phyloP scores from a whole-genome alignment of 768 basidiomycete genomes.

The Pholiota conissans region DNA sequence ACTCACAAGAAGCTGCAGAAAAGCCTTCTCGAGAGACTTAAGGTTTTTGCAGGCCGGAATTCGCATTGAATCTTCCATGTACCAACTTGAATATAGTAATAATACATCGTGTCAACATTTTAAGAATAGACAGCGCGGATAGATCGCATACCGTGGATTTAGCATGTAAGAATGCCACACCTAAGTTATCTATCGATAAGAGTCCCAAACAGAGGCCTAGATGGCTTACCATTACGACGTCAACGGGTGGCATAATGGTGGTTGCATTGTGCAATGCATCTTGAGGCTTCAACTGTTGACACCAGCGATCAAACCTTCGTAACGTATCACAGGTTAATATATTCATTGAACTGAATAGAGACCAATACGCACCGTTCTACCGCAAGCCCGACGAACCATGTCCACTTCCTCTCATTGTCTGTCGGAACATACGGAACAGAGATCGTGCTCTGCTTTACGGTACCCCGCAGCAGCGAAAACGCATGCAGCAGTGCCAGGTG shows the following conservation, averaged over 20 bases:
- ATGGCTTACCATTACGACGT: slow-evolving; percentile 34
- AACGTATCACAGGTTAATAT: neutral
- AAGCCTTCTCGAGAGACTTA: slow-evolving; percentile 18
- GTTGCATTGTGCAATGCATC: slow-evolving; percentile 10
- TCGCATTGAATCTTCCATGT: slow-evolving; percentile 30
- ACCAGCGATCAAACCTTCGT: slow-evolving; percentile 33
- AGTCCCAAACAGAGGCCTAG: too few relatives aligned
- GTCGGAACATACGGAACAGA: slow-evolving; percentile 14
- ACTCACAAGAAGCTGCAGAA: slow-evolving; percentile 20
- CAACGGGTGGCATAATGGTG: slow-evolving; percentile 32
- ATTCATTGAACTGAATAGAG: neutral
- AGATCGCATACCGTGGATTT: slow-evolving; percentile 23
- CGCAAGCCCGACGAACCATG: slow-evolving; percentile 37
- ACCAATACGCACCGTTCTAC: slow-evolving; percentile 31
- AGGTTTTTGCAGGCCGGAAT: slow-evolving; percentile 21
- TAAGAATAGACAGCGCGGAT: neutral
- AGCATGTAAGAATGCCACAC: slow-evolving; percentile 40
- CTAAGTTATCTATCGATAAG: slow-evolving; percentile 15
- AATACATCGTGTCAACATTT: neutral
- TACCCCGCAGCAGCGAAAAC: slow-evolving; percentile 28
- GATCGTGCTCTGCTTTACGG: slow-evolving; percentile 18
- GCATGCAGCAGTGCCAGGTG: slow-evolving; percentile 34
- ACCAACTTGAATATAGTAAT: slow-evolving; percentile 24
- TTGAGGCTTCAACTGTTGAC: slow-evolving; percentile 9
- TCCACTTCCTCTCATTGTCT: slow-evolving; percentile 30